These are phyloP conservation scores for Clarireedia sp. DNA, from an alignment of 2,329 filamentous ascomycete genomes.

Conservation along the genomic window DNA sequence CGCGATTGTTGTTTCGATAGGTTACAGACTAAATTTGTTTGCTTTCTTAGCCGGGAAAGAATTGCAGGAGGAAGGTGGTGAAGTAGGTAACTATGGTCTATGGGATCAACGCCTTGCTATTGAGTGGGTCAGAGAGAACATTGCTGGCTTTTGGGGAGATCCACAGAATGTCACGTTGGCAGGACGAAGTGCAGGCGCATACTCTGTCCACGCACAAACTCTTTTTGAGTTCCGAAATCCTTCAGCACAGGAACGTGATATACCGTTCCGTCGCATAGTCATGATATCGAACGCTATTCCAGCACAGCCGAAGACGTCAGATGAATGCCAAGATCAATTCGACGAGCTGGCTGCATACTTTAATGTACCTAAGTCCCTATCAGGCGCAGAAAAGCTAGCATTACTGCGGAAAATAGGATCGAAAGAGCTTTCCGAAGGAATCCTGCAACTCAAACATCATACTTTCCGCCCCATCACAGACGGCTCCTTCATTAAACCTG, in stretches of 20 bases:
- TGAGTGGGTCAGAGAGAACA: constrained; percentile 51
- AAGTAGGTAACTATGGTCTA: constrained; percentile 38
- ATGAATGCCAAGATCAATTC: constrained; percentile 34
- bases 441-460: constrained; percentile 36
- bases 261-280: constrained; percentile 32
- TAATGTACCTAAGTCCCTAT: constrained; percentile 18
- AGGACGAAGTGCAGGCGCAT: constrained; percentile 47
- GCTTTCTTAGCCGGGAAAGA: constrained; percentile 28
- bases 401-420: constrained; percentile 29
- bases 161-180: constrained; percentile 43
- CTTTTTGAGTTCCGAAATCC: constrained; percentile 18
- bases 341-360: constrained; percentile 35
- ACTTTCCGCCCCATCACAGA: constrained; percentile 40
- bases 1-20: constrained; percentile 9
- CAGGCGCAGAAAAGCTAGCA: constrained; percentile 29
- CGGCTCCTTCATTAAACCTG: constrained; percentile 32
- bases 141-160: constrained; percentile 51
- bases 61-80: constrained; percentile 28
- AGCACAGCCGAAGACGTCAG: constrained; percentile 35
- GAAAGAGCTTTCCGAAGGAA: constrained; percentile 29
- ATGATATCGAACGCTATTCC: constrained; percentile 41
- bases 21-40: constrained; percentile 28
- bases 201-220: constrained; percentile 36
- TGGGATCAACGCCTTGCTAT: constrained; percentile 51
- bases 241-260: constrained; percentile 6